Evolutionary conservation across 768 basidiomycete species (phyloP).

Genomic region (Chalciporus sphaerocephalus): DNA sequence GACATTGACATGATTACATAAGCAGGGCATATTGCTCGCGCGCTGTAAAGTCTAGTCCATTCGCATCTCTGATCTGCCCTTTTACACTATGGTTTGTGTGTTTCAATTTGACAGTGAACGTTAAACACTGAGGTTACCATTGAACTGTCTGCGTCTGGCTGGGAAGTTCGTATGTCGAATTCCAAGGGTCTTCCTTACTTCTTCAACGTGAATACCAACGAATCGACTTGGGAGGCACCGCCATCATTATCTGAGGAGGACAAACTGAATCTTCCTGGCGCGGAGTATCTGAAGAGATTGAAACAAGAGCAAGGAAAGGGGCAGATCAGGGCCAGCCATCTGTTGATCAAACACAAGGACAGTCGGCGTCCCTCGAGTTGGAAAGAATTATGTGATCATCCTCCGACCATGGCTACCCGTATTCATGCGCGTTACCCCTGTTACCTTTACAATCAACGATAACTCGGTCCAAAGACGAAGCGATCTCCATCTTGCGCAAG

Average conservation of each 20-base stretch:
- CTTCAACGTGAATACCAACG: conserved; percentile 66
- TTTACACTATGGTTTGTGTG: conserved; percentile 22
- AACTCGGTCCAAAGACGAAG: conserved; percentile 84
- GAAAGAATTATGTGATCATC: conserved; percentile 60
- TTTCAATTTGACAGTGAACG: not conserved
- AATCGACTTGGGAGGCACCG: conserved; percentile 81
- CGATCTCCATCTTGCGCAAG: conserved; percentile 68
- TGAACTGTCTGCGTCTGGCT: conserved; percentile 33
- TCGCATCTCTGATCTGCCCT: conserved; percentile 10
- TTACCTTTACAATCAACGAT: conserved; percentile 71
- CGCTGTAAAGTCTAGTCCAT: not conserved
- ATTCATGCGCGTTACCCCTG: conserved; percentile 1
- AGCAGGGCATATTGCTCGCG: not conserved
- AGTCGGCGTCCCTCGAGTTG: conserved; percentile 78
- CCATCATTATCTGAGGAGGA: conserved; percentile 56
- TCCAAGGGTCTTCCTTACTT: conserved; percentile 81
- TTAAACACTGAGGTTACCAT: conserved; percentile 8
- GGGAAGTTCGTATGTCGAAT: conserved; percentile 87
- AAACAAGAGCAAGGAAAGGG: conserved; percentile 18
- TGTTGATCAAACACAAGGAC: conserved; percentile 85
- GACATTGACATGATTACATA: conserved; percentile 6
- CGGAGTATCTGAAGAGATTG: conserved; percentile 42
- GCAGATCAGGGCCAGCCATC: conserved; percentile 89
- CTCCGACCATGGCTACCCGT: not conserved
- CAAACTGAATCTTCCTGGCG: conserved; percentile 62